Evolutionary conservation across 495 filamentous ascomycete species (phyloP).

Genomic region (Parathielavia appendiculata): DNA sequence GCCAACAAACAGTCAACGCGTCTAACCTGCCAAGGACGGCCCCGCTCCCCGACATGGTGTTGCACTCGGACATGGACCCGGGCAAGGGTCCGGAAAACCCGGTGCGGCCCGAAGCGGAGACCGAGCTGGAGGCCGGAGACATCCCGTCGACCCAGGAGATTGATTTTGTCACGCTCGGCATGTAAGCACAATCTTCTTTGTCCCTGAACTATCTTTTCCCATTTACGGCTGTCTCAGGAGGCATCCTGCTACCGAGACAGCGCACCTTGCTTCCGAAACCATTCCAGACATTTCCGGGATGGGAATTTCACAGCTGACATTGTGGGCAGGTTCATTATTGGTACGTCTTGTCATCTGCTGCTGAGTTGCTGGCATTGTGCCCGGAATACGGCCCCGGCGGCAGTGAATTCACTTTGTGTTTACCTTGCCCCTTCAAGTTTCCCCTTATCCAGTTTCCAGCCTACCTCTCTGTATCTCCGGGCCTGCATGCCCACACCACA

Average conservation of each 20-base stretch:
- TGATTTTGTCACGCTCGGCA: constrained; percentile 84
- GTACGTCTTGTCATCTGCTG: neutral
- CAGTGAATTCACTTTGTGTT: too few relatives aligned
- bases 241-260: too few relatives aligned
- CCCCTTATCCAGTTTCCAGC: too few relatives aligned
- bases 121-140: neutral
- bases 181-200: constrained; percentile 92
- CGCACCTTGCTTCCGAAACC: too few relatives aligned
- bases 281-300: too few relatives aligned
- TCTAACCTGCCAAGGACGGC: neutral
- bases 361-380: neutral
- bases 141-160: constrained; percentile 40
- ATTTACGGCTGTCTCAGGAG: too few relatives aligned
- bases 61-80: constrained; percentile 5
- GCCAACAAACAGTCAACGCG: neutral
- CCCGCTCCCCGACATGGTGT: neutral
- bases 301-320: too few relatives aligned
- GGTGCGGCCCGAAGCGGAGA: neutral
- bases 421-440: neutral
- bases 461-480: too few relatives aligned
- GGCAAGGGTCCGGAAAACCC: neutral
- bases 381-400: too few relatives aligned
- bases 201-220: neutral
- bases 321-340: neutral
- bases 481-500: too few relatives aligned